Evolutionary conservation across 495 filamentous ascomycete species (phyloP), one percentile per base, ranked within the genome.

Genomic region (Penicillium daleae): DNA sequence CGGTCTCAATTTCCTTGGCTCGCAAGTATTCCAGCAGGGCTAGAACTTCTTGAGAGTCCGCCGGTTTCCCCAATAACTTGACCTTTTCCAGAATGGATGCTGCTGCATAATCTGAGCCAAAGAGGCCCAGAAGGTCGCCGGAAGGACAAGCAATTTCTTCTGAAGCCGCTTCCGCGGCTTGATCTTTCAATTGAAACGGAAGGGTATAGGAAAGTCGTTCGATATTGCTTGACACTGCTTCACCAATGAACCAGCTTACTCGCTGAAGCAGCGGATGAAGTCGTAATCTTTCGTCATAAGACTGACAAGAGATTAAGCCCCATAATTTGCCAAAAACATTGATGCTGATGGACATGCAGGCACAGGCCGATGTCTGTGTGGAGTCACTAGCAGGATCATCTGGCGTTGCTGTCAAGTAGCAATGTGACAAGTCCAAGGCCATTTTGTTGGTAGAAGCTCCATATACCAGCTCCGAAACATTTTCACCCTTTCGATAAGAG

Each of bases 311-410:
- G 33, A 96, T 89, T 31, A 96, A 78, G 0, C 93, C 93, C 92
- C 92, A 97, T 1, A 94, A 78, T 63, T 95, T 90, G 57, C 83
- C 80, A 71, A 95, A 96, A 0, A 90, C 91, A 60, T 89, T 91
- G 61, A 96, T 90, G 3, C 91, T 92, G 63, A 97, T 93, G n/a
- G 92, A 95, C 87, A 96, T 92, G 59, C 89, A 93, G 0, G 90
- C 87, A 24, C 9, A 35, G 32, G 31, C n/a, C n/a, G 51, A 35
- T 22, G 29, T 22, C 26, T 90, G 79, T 1, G 92, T 89, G 4
- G 85, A 87, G 88, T 92, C 91, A 66, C 92, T 89, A 29, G 77
- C 77, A 2, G 90, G 78, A 58, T 91, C 90, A 64, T 91, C 90
- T 27, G 90, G 90, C 83, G 94, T 90, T 57, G 89, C 90, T 27